Evolutionary conservation across 2,329 filamentous ascomycete species (phyloP).

Genomic region (Cryphonectria nitschkei): DNA sequence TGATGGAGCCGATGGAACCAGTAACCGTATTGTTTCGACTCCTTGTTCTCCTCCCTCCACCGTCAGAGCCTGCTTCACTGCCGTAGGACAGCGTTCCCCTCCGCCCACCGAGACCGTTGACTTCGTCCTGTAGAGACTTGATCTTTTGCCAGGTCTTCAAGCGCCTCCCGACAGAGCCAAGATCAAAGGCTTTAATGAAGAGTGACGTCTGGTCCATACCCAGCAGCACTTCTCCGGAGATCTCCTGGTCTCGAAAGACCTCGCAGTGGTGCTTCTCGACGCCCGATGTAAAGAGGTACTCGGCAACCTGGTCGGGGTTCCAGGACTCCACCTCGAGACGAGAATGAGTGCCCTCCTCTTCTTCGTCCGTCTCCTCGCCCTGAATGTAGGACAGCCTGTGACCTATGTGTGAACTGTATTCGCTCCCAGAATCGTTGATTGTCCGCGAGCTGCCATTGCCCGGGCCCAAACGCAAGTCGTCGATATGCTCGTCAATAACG

Average conservation of each 20-base stretch:
- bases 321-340: slow-evolving; percentile 76
- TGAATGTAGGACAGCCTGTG: slow-evolving; percentile 88
- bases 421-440: slow-evolving; percentile 80
- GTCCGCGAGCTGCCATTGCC: slow-evolving; percentile 55
- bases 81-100: slow-evolving; percentile 61
- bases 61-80: slow-evolving; percentile 63
- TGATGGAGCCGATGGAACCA: slow-evolving; percentile 46
- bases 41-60: slow-evolving; percentile 48
- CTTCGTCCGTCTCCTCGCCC: slow-evolving; percentile 93
- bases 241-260: slow-evolving; percentile 94
- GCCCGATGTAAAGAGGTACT: slow-evolving; percentile 82
- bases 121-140: slow-evolving; percentile 86
- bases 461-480: slow-evolving; percentile 69
- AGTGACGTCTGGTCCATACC: slow-evolving; percentile 95
- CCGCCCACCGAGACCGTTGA: slow-evolving; percentile 58
- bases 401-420: slow-evolving; percentile 81
- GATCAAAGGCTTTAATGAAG: slow-evolving; percentile 92
- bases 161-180: slow-evolving; percentile 86
- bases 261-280: slow-evolving; percentile 91
- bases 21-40: slow-evolving; percentile 64
- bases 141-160: slow-evolving; percentile 98
- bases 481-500: slow-evolving; percentile 97
- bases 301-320: slow-evolving; percentile 81
- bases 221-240: slow-evolving; percentile 87
- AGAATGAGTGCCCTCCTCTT: slow-evolving; percentile 73